Evolutionary conservation across 495 filamentous ascomycete genomes (phyloP), one percentile per base, ranked within the genome.

Genomic region (Alectoria sarmentosa): DNA sequence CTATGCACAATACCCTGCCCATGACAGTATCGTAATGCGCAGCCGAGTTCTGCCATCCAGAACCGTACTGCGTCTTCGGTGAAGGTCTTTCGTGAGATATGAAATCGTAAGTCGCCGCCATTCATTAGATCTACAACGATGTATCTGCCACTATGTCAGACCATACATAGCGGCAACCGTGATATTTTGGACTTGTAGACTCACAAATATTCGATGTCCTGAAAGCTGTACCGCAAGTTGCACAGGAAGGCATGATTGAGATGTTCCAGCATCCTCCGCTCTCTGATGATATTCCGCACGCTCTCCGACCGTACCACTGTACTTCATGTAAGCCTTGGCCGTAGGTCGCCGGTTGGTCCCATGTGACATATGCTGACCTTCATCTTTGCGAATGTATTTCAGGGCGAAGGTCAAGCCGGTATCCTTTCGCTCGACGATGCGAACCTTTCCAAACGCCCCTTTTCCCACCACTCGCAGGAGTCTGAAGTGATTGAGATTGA

Each of bases 381-480:
- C 94, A 88, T 98, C 94, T 83, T 98, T 98, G 52, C 94, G 88
- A 60, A 98, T 98, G 75, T 98, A 98, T 73, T 98, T 98, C 54
- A 98, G 80, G 7, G 94, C 94, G 73, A 98, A 98, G 11, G 92
- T 92, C 73, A 89, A 86, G 55, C 87, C 88, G 2, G 93, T 95
- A 73, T 98, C 94, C 75, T 97, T 98, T 67, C 92, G 84, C 79
- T 98, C 94, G 69, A 98, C 94, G 69, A 98, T 98, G 65, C 94
- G 88, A 65, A 98, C 94, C 75, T 98, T 98, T 66, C 94, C 94
- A 76, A 98, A 98, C 26, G 94, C 95, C 71, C 94, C 94, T 73
- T 96, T 96, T 58, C 94, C 94, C 62, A 98, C 94, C 65, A 98
- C 94, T 70, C 94, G 87, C 41, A 98, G 81, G 34, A 98, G 84